These are phyloP conservation scores for Bretschneidera sinensis DNA, from an alignment of 345 rosid species.

Conservation along the genomic window DNA sequence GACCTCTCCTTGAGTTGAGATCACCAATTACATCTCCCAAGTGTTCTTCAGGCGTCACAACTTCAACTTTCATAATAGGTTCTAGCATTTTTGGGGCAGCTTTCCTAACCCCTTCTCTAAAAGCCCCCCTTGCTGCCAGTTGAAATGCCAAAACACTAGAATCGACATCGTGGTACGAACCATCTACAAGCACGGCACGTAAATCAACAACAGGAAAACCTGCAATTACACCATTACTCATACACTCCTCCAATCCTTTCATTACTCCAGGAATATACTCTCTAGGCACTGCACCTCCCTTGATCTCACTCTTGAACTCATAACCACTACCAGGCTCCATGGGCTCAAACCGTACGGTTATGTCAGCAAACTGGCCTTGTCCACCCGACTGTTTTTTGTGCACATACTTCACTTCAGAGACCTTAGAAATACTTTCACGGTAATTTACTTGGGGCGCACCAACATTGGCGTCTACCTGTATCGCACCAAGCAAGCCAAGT, in stretches of 20 bases:
- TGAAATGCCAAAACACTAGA: slow-evolving; percentile 97
- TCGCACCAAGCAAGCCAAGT: slow-evolving; percentile 12
- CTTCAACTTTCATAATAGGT: slow-evolving; percentile 95
- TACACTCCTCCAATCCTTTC: slow-evolving; percentile 92
- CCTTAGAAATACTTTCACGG: slow-evolving; percentile 93
- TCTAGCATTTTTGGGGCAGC: slow-evolving; percentile 85
- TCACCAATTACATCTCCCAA: slow-evolving; percentile 98
- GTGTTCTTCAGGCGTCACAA: slow-evolving; percentile 93
- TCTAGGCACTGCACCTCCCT: slow-evolving; percentile 91
- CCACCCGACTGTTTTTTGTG: slow-evolving; percentile 99
- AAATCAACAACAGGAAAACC: slow-evolving; percentile 92
- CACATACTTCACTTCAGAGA: slow-evolving; percentile 74
- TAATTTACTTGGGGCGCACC: slow-evolving; percentile 99
- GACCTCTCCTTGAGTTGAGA: slow-evolving; percentile 96
- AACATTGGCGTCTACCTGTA: slow-evolving; percentile 87
- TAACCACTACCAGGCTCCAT: slow-evolving; percentile 82
- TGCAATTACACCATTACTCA: slow-evolving; percentile 81
- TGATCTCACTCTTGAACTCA: slow-evolving; percentile 96
- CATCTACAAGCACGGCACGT: slow-evolving; percentile 79
- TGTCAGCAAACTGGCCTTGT: slow-evolving; percentile 95
- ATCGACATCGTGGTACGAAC: slow-evolving; percentile 95
- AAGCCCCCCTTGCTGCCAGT: slow-evolving; percentile 95
- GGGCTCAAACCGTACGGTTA: slow-evolving; percentile 90
- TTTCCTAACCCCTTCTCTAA: slow-evolving; percentile 80
- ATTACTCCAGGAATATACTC: slow-evolving; percentile 92